Conservation (phyloP, 1,284 basidiomycete genomes). For the Blastosporella zonata region DNA sequence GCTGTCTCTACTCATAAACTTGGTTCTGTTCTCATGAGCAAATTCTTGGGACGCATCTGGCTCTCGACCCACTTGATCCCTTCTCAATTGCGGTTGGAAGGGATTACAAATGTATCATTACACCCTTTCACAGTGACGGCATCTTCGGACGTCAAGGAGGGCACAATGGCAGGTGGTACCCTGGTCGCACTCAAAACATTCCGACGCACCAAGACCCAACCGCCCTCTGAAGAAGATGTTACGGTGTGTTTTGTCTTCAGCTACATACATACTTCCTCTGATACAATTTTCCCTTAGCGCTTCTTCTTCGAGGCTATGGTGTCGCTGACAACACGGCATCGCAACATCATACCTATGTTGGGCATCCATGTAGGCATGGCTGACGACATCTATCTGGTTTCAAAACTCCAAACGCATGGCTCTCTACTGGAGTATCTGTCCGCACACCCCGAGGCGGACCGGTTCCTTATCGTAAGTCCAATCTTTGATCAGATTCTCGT, state of each 20-base stretch:
- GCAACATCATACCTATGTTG: conserved; percentile 7
- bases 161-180: background rate
- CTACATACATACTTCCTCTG: background rate
- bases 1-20: background rate
- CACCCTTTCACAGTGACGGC: conserved; percentile 6
- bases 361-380: conserved; percentile 5
- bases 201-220: conserved; percentile 3
- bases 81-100: conserved; percentile 1
- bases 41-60: conserved; percentile 1
- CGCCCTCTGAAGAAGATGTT: conserved; percentile 1
- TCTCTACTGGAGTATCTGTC: conserved; percentile 5
- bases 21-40: background rate
- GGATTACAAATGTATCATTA: background rate
- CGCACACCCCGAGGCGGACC: conserved; percentile 6
- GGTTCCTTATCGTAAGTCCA: conserved; percentile 7
- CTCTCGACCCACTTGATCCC: conserved; percentile 3
- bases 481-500: background rate
- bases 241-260: background rate
- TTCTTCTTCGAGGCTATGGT: conserved; percentile 13
- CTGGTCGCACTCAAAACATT: conserved; percentile 11
- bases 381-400: conserved; percentile 4
- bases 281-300: too few relatives aligned
- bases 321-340: background rate
- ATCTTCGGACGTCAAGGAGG: conserved; percentile 11
- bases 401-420: conserved; percentile 8